A percentile compares a stretch with the other conserved stretches of the same genome.
Conservation (phyloP, 176 grass and related monocot species). For the Otatea glauca region DNA sequence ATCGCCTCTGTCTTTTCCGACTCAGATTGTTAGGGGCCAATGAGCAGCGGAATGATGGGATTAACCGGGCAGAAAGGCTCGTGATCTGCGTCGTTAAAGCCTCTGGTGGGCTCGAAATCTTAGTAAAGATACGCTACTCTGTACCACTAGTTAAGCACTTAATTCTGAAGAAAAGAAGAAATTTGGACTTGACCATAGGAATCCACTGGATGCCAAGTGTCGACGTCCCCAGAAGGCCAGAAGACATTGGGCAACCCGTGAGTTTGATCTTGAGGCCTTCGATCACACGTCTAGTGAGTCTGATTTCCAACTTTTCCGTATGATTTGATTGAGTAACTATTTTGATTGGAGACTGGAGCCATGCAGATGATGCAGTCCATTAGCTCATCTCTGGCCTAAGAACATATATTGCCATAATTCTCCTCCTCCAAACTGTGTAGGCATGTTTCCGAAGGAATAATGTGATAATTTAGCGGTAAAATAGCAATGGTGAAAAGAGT, state of each 20-base stretch:
- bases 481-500: too few relatives aligned
- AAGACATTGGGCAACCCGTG: not conserved
- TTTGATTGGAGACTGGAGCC: not conserved
- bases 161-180: not conserved
- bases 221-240: too few relatives aligned
- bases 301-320: not conserved
- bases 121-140: not conserved
- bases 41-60: slow-evolving; percentile 41
- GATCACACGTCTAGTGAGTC: not conserved
- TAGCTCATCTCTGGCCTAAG: not conserved
- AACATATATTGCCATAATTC: not conserved
- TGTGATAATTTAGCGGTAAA: too few relatives aligned
- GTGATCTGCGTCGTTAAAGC: slow-evolving; percentile 13
- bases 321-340: not conserved
- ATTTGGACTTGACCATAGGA: not conserved
- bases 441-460: too few relatives aligned
- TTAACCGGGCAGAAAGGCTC: slow-evolving; percentile 44
- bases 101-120: not conserved
- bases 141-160: not conserved
- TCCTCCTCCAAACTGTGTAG: too few relatives aligned
- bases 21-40: slow-evolving; percentile 43
- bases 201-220: not conserved
- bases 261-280: not conserved
- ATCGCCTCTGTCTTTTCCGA: slow-evolving; percentile 1
- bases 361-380: not conserved